Conservation (phyloP, 257 asterid genomes). For the Rauvolfia tetraphylla region DNA sequence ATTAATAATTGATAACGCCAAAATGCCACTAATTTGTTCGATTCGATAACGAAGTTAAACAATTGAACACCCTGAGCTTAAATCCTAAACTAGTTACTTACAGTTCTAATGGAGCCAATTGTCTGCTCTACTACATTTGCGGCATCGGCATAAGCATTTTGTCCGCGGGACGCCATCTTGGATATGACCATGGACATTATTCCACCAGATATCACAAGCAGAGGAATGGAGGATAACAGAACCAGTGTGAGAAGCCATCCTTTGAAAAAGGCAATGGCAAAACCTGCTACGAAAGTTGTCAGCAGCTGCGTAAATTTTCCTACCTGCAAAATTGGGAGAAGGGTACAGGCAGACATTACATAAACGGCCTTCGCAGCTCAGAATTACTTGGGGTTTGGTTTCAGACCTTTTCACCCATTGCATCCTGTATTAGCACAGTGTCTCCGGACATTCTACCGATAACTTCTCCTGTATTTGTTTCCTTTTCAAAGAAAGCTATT, state of each 20-base stretch:
- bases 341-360: neutral
- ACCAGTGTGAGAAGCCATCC: conserved; percentile 69
- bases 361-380: neutral
- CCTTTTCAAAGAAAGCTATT: conserved; percentile 55
- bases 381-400: neutral
- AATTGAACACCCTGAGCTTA: neutral
- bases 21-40: no score
- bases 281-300: conserved; percentile 54
- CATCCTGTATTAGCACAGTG: conserved; percentile 52
- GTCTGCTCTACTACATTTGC: conserved; percentile 62
- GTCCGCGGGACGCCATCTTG: conserved; percentile 41
- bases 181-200: conserved; percentile 7
- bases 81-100: conserved; percentile 11
- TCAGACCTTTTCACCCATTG: conserved; percentile 58
- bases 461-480: conserved; percentile 51
- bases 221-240: conserved; percentile 57
- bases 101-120: conserved; percentile 56
- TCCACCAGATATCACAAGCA: conserved; percentile 27
- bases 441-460: conserved; percentile 46
- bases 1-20: no score
- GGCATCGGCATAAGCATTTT: conserved; percentile 55
- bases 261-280: conserved; percentile 42
- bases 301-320: conserved; percentile 58
- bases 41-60: neutral
- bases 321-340: conserved; percentile 31